phyloP scores from a whole-genome alignment of 129 eudicot genomes.

The Sambucus nigra region DNA sequence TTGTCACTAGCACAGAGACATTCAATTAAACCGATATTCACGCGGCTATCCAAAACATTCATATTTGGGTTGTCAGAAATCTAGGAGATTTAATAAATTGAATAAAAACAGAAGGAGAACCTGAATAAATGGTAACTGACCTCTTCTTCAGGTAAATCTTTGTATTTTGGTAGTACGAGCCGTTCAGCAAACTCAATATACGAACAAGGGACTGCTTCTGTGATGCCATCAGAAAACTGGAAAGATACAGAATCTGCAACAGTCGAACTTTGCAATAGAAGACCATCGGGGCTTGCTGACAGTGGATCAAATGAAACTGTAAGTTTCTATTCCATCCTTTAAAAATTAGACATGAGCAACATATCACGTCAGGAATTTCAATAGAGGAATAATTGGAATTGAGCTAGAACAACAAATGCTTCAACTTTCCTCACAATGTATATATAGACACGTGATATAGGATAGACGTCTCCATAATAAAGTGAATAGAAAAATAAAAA shows the following conservation, averaged over 20 bases:
- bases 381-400: no score
- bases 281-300: conserved; percentile 96
- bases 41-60: no score
- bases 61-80: no score
- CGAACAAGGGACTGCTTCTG: conserved; percentile 64
- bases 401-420: no score
- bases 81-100: no score
- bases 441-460: no score
- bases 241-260: conserved; percentile 76
- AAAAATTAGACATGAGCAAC: background rate
- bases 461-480: no score
- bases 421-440: no score
- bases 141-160: conserved; percentile 57
- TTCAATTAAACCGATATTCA: no score
- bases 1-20: no score
- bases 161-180: conserved; percentile 66
- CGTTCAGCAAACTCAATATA: conserved; percentile 98
- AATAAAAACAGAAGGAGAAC: background rate
- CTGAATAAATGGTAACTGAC: conserved; percentile 16
- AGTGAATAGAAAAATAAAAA: no score
- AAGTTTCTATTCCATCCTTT: background rate
- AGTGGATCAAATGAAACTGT: conserved; percentile 1
- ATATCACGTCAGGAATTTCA: no score
- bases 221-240: conserved; percentile 60
- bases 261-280: conserved; percentile 85